These are phyloP conservation scores for Salix viminalis DNA, from an alignment of 345 rosid genomes.

Conservation along the genomic window DNA sequence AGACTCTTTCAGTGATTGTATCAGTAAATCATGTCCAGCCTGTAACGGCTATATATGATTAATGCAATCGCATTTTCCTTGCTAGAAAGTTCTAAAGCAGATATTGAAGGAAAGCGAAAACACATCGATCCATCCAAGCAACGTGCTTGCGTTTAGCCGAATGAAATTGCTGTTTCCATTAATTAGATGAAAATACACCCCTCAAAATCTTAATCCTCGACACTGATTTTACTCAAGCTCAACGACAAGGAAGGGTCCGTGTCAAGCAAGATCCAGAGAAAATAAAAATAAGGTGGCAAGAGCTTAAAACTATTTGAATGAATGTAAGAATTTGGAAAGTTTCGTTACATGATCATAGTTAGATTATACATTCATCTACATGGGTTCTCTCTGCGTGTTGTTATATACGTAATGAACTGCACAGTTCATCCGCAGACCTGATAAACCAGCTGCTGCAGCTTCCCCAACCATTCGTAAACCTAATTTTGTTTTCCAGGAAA, in stretches of 20 bases:
- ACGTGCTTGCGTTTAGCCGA: not conserved
- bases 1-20: too few species aligned
- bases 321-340: too few species aligned
- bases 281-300: not conserved
- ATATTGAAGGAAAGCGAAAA: too few species aligned
- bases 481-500: too few species aligned
- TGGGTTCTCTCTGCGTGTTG: not conserved
- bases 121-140: too few species aligned
- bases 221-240: not conserved
- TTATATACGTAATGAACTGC: not conserved
- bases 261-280: not conserved
- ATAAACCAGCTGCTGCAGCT: not conserved
- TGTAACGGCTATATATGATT: too few species aligned
- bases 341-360: not conserved
- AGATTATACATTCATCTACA: not conserved
- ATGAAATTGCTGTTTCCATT: not conserved
- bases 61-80: too few species aligned
- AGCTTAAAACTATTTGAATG: not conserved
- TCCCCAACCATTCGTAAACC: not conserved
- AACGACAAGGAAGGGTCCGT: not conserved
- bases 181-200: too few species aligned
- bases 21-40: too few species aligned
- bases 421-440: not conserved
- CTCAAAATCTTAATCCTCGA: not conserved
- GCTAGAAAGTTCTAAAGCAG: too few species aligned